Evolutionary conservation across 345 rosid genomes (phyloP).

Genomic region (Populus ilicifolia): DNA sequence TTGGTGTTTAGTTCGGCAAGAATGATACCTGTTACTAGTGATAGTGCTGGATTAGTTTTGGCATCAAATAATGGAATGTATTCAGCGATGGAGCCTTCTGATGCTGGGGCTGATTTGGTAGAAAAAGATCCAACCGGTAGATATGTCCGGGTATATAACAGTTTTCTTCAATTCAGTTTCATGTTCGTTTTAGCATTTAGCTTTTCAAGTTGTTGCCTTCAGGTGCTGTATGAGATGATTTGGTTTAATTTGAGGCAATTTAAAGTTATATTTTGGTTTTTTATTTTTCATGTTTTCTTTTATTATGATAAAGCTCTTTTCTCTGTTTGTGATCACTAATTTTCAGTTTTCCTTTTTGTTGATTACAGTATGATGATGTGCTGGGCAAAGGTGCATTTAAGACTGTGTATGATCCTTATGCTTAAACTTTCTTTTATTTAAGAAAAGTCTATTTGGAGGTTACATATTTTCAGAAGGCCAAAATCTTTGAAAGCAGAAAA

Average conservation of each 20-base stretch:
- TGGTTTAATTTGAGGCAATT: too few species aligned
- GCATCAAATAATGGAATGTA: slow-evolving; percentile 9
- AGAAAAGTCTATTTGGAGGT: not conserved
- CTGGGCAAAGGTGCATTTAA: slow-evolving; percentile 91
- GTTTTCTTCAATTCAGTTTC: not conserved
- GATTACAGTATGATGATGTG: slow-evolving; percentile 62
- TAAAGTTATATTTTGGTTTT: too few species aligned
- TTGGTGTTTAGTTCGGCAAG: slow-evolving; percentile 7
- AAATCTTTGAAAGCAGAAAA: not conserved
- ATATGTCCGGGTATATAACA: slow-evolving; percentile 56
- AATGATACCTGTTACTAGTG: not conserved
- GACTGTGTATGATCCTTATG: slow-evolving; percentile 77
- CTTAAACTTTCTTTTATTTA: slow-evolving; percentile 10
- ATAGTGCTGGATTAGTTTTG: not conserved
- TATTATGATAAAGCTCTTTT: not conserved
- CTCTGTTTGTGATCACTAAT: not conserved
- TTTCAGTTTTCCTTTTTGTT: not conserved
- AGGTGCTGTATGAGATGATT: too few species aligned
- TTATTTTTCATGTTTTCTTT: too few species aligned
- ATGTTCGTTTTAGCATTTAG: too few species aligned
- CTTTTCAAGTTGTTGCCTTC: too few species aligned
- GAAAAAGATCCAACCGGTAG: slow-evolving; percentile 74
- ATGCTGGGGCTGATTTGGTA: slow-evolving; percentile 23
- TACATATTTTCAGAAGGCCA: not conserved
- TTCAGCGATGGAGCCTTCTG: slow-evolving; percentile 29